Conservation (phyloP, 208 protist species). For the Zelonia costaricensis region DNA sequence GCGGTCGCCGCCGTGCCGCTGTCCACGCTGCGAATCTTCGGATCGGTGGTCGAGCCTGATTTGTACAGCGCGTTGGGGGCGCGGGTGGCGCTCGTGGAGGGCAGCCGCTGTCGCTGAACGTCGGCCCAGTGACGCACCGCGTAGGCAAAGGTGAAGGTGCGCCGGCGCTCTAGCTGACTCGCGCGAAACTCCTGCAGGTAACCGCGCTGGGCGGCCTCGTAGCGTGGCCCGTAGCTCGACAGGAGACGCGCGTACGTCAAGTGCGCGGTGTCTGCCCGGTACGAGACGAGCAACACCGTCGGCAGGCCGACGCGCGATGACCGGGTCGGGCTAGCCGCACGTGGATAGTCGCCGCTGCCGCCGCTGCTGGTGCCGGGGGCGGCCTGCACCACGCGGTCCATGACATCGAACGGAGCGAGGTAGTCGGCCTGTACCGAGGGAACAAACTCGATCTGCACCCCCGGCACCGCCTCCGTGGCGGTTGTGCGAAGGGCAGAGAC, state of each 20-base stretch:
- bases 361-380: background rate
- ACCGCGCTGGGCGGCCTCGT: constrained; percentile 49
- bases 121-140: constrained; percentile 62
- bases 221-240: constrained; percentile 57
- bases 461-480: background rate
- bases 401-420: constrained; percentile 51
- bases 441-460: constrained; percentile 32
- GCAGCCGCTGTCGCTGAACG: constrained; percentile 37
- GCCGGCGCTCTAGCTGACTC: constrained; percentile 25
- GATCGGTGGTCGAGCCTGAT: background rate
- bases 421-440: constrained; percentile 52
- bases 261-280: constrained; percentile 30
- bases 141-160: constrained; percentile 37
- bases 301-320: constrained; percentile 16
- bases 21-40: background rate
- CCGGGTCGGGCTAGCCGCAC: background rate
- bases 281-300: constrained; percentile 69
- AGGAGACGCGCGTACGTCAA: constrained; percentile 76
- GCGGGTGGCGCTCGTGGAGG: background rate
- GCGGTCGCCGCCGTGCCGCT: background rate
- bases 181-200: constrained; percentile 34
- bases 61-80: background rate
- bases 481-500: constrained; percentile 1
- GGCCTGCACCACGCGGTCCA: constrained; percentile 35
- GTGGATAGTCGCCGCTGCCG: background rate